Evolutionary conservation across 2,329 filamentous ascomycete species (phyloP).

Genomic region (Cryphonectria nitschkei): DNA sequence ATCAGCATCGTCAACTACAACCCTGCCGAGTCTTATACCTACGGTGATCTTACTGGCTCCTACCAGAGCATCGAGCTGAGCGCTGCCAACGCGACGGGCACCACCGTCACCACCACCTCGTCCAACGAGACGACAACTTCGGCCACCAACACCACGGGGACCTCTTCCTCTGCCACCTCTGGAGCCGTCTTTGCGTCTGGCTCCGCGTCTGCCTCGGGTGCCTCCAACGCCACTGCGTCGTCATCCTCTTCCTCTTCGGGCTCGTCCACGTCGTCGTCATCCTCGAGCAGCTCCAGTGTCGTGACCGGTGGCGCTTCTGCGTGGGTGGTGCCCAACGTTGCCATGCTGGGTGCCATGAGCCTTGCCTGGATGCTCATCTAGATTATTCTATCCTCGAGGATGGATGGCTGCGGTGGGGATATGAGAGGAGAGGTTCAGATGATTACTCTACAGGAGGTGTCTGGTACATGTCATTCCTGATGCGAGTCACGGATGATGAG

Average conservation of each 20-base stretch:
- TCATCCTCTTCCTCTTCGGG: background rate
- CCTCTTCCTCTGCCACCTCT: background rate
- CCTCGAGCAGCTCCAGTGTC: background rate
- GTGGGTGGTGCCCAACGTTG: constrained; percentile 3
- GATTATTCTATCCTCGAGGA: background rate
- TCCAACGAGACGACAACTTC: background rate
- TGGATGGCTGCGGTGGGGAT: background rate
- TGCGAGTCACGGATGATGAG: background rate
- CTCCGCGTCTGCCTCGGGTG: background rate
- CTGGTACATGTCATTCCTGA: background rate
- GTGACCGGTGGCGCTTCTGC: constrained; percentile 4
- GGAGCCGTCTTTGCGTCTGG: constrained; percentile 1
- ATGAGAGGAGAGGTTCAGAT: background rate
- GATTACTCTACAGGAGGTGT: background rate
- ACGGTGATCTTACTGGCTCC: constrained; percentile 45
- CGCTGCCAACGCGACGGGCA: constrained; percentile 15
- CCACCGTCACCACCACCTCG: constrained; percentile 21
- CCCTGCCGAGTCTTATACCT: constrained; percentile 47
- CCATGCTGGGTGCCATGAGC: background rate
- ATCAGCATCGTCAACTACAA: constrained; percentile 47
- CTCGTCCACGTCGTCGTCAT: background rate
- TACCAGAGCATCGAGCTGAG: constrained; percentile 47
- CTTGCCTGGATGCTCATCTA: constrained; percentile 9
- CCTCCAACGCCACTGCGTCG: background rate
- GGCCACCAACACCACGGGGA: background rate